A percentile compares a stretch with the other conserved stretches of the same genome.
Conservation (phyloP, 116 monocot genomes). For the Cymodocea nodosa region DNA sequence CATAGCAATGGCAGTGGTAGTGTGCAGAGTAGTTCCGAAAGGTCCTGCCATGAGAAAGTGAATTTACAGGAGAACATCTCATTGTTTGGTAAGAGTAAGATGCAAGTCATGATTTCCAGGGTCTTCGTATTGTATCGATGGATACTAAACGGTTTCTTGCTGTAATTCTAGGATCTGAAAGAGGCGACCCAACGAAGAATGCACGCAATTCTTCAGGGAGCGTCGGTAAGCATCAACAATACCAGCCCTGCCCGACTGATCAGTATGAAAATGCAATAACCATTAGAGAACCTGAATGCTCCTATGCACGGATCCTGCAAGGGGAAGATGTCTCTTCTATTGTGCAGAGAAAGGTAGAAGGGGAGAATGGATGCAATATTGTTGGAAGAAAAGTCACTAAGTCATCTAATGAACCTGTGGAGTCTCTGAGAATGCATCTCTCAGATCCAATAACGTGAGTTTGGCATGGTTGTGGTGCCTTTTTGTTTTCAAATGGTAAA, state of each 20-base stretch:
- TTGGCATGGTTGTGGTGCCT: background rate
- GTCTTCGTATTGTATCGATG: background rate
- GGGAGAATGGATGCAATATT: constrained; percentile 34
- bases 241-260: constrained; percentile 11
- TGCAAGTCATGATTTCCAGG: background rate
- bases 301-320: constrained; percentile 12
- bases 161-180: constrained; percentile 20
- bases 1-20: constrained; percentile 44
- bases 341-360: constrained; percentile 21
- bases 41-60: constrained; percentile 11
- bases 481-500: background rate
- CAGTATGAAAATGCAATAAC: constrained; percentile 27
- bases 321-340: constrained; percentile 18
- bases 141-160: background rate
- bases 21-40: constrained; percentile 46
- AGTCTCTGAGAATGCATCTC: constrained; percentile 39
- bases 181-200: constrained; percentile 16
- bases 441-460: constrained; percentile 75
- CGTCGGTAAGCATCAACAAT: constrained; percentile 12
- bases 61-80: constrained; percentile 18
- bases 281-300: constrained; percentile 24
- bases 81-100: constrained; percentile 24
- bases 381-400: constrained; percentile 25
- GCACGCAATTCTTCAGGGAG: constrained; percentile 5
- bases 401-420: constrained; percentile 19